Evolutionary conservation across 2,329 filamentous ascomycete species (phyloP).

Genomic region (Aspergillus calidoustus): DNA sequence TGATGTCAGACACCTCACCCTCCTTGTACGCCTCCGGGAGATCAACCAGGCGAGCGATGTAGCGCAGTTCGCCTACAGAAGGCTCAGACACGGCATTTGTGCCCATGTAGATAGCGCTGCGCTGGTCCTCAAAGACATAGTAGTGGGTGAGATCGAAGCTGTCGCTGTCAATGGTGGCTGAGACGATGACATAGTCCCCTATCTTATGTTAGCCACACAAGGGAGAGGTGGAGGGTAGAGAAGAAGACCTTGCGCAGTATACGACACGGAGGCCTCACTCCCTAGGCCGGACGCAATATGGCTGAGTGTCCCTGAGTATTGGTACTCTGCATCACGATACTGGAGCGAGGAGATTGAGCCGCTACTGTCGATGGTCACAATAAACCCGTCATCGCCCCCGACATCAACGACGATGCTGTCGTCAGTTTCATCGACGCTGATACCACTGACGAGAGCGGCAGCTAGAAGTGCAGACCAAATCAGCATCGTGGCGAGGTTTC

Average conservation of each 20-base stretch:
- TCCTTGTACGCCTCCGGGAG: constrained; percentile 7
- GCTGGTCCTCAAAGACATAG: constrained; percentile 9
- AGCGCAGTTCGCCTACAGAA: constrained; percentile 9
- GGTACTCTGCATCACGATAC: background rate
- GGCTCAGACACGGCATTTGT: constrained; percentile 3
- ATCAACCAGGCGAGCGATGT: constrained; percentile 8
- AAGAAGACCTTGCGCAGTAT: background rate
- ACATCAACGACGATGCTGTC: constrained; percentile 9
- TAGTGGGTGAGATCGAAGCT: constrained; percentile 9
- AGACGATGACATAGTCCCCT: constrained; percentile 4
- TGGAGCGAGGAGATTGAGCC: background rate
- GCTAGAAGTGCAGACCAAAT: background rate
- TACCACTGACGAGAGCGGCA: background rate
- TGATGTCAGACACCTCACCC: background rate
- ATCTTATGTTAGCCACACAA: background rate
- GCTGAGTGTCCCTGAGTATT: constrained; percentile 1
- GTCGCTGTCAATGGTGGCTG: background rate
- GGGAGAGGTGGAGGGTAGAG: background rate
- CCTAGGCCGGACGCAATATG: constrained; percentile 5
- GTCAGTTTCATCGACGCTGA: constrained; percentile 6
- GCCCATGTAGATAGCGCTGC: constrained; percentile 12
- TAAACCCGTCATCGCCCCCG: constrained; percentile 6
- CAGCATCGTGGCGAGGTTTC: background rate
- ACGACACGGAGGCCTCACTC: background rate
- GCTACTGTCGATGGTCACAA: constrained; percentile 2